A percentile compares a stretch with the other conserved stretches of the same genome.
These are phyloP conservation scores for Solanum ossicruentum DNA, from an alignment of 257 asterid species.

Conservation along the genomic window DNA sequence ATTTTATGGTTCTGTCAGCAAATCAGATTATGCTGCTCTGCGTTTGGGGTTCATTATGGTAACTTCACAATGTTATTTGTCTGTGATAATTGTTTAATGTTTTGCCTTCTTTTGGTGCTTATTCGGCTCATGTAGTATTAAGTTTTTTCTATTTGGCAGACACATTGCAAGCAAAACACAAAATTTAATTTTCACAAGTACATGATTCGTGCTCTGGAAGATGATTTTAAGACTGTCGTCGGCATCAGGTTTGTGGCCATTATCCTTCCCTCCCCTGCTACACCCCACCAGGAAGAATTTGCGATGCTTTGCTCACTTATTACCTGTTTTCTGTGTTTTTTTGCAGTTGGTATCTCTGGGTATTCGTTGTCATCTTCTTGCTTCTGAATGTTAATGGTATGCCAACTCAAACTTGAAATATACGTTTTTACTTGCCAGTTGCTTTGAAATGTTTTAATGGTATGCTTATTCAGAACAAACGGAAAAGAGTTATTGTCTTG, in stretches of 20 bases:
- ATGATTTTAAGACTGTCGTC: slow-evolving; percentile 82
- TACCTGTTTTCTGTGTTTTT: slow-evolving; percentile 1
- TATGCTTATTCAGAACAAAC: not conserved
- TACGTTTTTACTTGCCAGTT: not conserved
- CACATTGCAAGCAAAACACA: slow-evolving; percentile 81
- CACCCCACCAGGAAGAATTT: not conserved
- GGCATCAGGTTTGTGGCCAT: slow-evolving; percentile 57
- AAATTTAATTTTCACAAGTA: slow-evolving; percentile 94
- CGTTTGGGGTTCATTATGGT: slow-evolving; percentile 90
- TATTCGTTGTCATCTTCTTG: slow-evolving; percentile 77
- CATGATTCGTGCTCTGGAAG: slow-evolving; percentile 96
- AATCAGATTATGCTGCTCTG: slow-evolving; percentile 75
- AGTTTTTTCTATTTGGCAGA: slow-evolving; percentile 28
- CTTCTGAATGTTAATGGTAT: slow-evolving; percentile 73
- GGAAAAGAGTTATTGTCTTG: not conserved
- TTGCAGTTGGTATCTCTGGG: slow-evolving; percentile 98
- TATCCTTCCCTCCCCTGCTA: not conserved
- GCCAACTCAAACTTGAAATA: slow-evolving; percentile 8
- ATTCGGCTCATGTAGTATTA: not conserved
- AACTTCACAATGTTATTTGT: not conserved
- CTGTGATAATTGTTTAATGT: not conserved
- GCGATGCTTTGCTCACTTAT: not conserved
- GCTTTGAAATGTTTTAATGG: not conserved
- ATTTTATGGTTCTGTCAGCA: slow-evolving; percentile 86
- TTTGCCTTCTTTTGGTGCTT: not conserved